Evolutionary conservation across 2,329 filamentous ascomycete species (phyloP).

Genomic region (Fusarium protoensiforme): DNA sequence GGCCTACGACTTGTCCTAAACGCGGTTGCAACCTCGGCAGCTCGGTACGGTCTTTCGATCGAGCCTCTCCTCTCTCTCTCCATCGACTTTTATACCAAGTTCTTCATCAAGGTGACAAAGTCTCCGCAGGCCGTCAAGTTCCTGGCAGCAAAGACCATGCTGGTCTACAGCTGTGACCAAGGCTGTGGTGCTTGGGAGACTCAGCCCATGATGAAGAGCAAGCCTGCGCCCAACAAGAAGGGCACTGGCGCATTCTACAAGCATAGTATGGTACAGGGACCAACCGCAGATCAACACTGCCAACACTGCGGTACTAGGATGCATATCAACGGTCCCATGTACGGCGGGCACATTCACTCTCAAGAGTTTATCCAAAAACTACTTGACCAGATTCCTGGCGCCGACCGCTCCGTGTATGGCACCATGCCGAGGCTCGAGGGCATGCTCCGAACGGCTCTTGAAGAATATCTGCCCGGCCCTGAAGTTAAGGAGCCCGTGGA

Average conservation of each 20-base stretch:
- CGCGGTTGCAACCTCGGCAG: constrained; percentile 81
- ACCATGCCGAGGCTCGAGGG: constrained; percentile 87
- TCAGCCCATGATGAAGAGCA: constrained; percentile 80
- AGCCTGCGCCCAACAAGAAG: constrained; percentile 74
- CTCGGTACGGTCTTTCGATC: constrained; percentile 86
- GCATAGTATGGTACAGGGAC: constrained; percentile 78
- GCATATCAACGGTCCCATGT: constrained; percentile 95
- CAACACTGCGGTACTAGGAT: constrained; percentile 87
- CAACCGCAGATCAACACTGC: constrained; percentile 74
- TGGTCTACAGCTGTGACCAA: constrained; percentile 88
- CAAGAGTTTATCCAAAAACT: constrained; percentile 83
- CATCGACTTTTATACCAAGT: constrained; percentile 93
- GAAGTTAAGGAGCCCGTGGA: constrained; percentile 52
- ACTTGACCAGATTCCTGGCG: constrained; percentile 75
- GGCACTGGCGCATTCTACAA: constrained; percentile 79
- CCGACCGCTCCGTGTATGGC: constrained; percentile 77
- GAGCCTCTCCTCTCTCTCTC: constrained; percentile 93
- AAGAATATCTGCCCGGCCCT: constrained; percentile 68
- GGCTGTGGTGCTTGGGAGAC: constrained; percentile 94
- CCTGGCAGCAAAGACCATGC: constrained; percentile 89
- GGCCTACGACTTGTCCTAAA: constrained; percentile 89
- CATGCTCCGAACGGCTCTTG: constrained; percentile 89
- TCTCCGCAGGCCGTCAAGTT: constrained; percentile 91
- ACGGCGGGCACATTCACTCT: constrained; percentile 88
- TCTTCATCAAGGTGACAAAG: constrained; percentile 85